Conservation (phyloP, 2,329 filamentous ascomycete genomes). For the Alternaria rosae region DNA sequence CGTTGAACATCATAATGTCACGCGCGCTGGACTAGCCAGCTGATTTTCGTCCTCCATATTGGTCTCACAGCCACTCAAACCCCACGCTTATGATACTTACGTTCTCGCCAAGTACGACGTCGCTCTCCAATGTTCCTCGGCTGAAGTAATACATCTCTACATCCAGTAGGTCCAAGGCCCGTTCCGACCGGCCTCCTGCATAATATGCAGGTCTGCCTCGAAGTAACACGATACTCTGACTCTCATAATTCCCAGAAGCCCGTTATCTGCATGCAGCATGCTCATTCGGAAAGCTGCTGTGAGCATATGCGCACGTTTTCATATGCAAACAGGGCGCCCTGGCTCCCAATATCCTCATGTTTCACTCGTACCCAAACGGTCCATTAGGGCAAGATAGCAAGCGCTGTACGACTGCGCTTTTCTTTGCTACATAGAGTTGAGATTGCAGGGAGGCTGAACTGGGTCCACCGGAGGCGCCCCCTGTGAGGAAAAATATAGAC, state of each 20-base stretch:
- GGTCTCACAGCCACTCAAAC: background rate
- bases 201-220: background rate
- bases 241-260: slow-evolving; percentile 10
- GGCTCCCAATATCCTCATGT: slow-evolving; percentile 11
- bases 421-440: background rate
- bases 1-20: background rate
- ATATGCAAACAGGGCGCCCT: slow-evolving; percentile 10
- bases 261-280: background rate
- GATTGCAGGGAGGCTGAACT: background rate
- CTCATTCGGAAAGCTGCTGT: background rate
- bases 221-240: slow-evolving; percentile 9
- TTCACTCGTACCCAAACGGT: background rate
- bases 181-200: slow-evolving; percentile 5
- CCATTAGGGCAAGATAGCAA: slow-evolving; percentile 4
- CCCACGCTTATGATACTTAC: slow-evolving; percentile 4
- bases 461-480: background rate
- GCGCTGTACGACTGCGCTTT: slow-evolving; percentile 6
- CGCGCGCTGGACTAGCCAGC: background rate
- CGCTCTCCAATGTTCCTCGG: background rate
- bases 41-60: background rate
- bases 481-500: background rate
- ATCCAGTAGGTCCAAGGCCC: background rate
- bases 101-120: slow-evolving; percentile 11
- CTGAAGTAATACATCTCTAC: background rate
- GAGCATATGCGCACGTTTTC: slow-evolving; percentile 1